Conservation (phyloP, 176 grass and related monocot species). For the Lolium perenne region DNA sequence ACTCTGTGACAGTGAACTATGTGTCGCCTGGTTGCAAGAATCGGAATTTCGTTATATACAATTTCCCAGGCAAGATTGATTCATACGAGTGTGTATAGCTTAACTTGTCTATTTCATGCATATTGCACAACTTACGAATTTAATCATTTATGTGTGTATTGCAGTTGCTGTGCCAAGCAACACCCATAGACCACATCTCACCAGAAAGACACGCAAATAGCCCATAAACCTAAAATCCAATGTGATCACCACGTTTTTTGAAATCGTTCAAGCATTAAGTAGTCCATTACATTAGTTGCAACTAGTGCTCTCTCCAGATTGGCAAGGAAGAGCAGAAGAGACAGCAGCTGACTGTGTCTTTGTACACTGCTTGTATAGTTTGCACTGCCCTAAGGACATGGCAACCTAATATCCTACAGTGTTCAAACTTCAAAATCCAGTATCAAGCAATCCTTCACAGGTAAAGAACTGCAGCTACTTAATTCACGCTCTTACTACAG, state of each 20-base stretch:
- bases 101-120: background rate
- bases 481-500: background rate
- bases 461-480: background rate
- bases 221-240: background rate
- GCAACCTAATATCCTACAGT: background rate
- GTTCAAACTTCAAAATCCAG: background rate
- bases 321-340: background rate
- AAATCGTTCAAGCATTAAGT: background rate
- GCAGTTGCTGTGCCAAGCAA: background rate
- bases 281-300: background rate
- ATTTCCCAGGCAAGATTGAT: background rate
- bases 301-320: background rate
- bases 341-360: background rate
- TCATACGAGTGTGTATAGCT: background rate
- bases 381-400: background rate
- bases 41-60: background rate
- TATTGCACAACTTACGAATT: background rate
- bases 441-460: background rate
- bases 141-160: background rate
- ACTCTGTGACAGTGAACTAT: background rate
- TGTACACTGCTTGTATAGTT: background rate
- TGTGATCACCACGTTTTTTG: background rate
- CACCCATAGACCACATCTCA: background rate
- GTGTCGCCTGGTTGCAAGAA: background rate
- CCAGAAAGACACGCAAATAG: background rate